Percentiles rank a stretch among this genome's conserved stretches.
Evolutionary conservation across 2,329 filamentous ascomycete genomes (phyloP).

Genomic region (Diatrype stigma): DNA sequence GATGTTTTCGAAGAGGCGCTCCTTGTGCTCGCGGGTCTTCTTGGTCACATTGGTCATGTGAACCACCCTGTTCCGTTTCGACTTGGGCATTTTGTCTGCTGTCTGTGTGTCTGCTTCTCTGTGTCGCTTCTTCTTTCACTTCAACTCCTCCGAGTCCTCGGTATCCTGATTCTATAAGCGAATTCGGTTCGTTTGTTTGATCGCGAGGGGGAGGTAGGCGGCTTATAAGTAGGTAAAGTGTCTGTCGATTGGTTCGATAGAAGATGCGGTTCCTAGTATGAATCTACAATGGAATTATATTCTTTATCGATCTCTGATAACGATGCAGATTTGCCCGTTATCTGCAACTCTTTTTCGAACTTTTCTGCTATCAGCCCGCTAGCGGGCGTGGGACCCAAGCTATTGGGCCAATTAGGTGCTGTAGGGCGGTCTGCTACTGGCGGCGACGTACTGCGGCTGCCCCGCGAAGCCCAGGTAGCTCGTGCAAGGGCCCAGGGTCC

Average conservation of each 20-base stretch:
- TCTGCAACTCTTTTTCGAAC: conserved; percentile 8
- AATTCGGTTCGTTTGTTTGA: no score
- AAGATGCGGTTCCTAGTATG: background rate
- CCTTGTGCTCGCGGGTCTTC: conserved; percentile 88
- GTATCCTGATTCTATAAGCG: no score
- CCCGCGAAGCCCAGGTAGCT: conserved; percentile 14
- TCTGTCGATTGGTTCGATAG: no score
- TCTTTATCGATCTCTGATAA: background rate
- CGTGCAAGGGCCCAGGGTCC: conserved; percentile 1
- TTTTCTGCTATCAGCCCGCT: background rate
- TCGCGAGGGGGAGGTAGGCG: no score
- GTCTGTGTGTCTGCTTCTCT: conserved; percentile 2
- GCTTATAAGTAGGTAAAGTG: no score
- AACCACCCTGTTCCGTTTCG: conserved; percentile 84
- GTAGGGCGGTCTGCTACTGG: conserved; percentile 4
- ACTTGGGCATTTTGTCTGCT: conserved; percentile 76
- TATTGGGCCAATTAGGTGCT: no score
- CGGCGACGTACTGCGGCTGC: conserved; percentile 1
- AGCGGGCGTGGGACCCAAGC: no score
- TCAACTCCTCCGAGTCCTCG: no score
- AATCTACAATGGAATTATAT: no score
- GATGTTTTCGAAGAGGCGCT: conserved; percentile 83
- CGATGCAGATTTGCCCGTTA: background rate
- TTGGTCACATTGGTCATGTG: conserved; percentile 89
- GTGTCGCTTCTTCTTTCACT: background rate